These are phyloP conservation scores for Micractinium sp. DNA, from an alignment of 139 green algal species.

Conservation along the genomic window DNA sequence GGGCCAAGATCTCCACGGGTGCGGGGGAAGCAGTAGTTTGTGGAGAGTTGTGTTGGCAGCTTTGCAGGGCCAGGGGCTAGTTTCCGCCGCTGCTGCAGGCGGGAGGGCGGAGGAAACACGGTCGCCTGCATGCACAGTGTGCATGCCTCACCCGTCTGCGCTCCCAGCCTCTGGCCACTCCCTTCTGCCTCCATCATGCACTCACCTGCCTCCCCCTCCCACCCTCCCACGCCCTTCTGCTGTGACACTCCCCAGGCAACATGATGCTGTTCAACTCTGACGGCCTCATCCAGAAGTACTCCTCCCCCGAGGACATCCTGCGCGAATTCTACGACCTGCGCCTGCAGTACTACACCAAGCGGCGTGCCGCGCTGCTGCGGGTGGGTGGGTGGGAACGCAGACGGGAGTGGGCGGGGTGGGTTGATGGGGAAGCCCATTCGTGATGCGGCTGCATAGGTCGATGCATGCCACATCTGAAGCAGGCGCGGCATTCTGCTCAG, in stretches of 20 bases:
- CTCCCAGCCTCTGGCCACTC: neutral
- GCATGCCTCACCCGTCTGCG: neutral
- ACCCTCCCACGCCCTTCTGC: neutral
- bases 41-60: too few species aligned
- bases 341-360: conserved; percentile 88
- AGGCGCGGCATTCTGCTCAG: neutral
- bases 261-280: conserved; percentile 97
- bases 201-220: neutral
- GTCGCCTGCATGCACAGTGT: neutral
- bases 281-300: conserved; percentile 92
- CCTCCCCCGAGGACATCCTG: conserved; percentile 88
- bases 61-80: too few species aligned
- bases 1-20: conserved; percentile 75
- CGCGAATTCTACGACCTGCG: conserved; percentile 91
- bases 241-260: conserved; percentile 77
- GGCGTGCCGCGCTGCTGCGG: conserved; percentile 72
- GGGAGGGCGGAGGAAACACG: too few species aligned
- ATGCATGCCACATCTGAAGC: neutral
- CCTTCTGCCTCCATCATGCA: neutral
- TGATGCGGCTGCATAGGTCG: neutral
- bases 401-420: neutral
- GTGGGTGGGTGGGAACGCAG: conserved; percentile 28
- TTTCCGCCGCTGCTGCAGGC: too few species aligned
- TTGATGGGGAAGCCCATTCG: neutral
- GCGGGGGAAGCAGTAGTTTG: neutral